A percentile compares a stretch with the other conserved stretches of the same genome.
Evolutionary conservation across 177 flowering plant species (phyloP).

Genomic region (Tripterygium wilfordii): DNA sequence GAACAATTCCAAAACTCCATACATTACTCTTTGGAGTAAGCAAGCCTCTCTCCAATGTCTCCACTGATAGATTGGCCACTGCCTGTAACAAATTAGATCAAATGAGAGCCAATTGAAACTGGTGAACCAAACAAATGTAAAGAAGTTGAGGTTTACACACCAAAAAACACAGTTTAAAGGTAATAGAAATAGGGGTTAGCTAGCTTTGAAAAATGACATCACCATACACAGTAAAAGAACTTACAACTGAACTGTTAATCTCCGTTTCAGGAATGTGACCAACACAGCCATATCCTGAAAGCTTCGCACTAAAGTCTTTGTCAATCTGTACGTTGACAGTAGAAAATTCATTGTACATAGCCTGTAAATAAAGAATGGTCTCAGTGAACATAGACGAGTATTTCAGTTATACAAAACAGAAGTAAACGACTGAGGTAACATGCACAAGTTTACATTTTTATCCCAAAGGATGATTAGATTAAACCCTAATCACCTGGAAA

Average conservation of each 20-base stretch:
- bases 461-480: no score
- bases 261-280: slow-evolving; percentile 66
- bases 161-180: no score
- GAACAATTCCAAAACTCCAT: slow-evolving; percentile 87
- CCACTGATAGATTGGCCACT: slow-evolving; percentile 66
- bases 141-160: no score
- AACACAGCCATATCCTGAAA: slow-evolving; percentile 94
- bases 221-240: slow-evolving; percentile 17
- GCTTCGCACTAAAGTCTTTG: slow-evolving; percentile 95
- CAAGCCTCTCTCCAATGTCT: slow-evolving; percentile 80
- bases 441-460: background rate
- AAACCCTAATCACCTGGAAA: slow-evolving; percentile 76
- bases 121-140: no score
- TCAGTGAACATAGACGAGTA: slow-evolving; percentile 2
- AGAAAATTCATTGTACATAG: slow-evolving; percentile 95
- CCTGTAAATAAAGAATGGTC: slow-evolving; percentile 38
- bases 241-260: slow-evolving; percentile 57
- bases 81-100: slow-evolving; percentile 35
- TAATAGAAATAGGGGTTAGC: no score
- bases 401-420: background rate
- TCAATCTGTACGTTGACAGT: slow-evolving; percentile 89
- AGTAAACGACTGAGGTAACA: background rate
- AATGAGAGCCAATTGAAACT: background rate
- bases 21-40: slow-evolving; percentile 98
- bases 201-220: no score